Evolutionary conservation across 371 early-diverging fungal species (phyloP).

Genomic region (Apophysomyces trapeziformis): DNA sequence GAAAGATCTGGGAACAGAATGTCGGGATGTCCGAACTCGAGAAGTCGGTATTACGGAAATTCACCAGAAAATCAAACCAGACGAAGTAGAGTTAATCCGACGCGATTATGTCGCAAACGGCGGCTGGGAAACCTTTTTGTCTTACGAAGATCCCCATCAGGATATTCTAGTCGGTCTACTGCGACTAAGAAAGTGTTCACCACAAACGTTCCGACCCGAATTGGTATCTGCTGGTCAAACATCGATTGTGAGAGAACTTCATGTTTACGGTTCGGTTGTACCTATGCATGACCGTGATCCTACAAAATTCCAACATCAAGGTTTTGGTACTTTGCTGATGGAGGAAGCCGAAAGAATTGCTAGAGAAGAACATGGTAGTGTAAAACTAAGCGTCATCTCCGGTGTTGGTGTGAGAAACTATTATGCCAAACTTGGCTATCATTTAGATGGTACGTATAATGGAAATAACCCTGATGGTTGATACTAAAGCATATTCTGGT

Average conservation of each 20-base stretch:
- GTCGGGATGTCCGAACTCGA: slow-evolving; percentile 99
- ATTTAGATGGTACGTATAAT: slow-evolving; percentile 79
- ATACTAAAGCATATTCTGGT: slow-evolving; percentile 11
- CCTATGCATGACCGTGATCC: slow-evolving; percentile 97
- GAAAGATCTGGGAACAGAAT: slow-evolving; percentile 97
- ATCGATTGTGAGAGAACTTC: slow-evolving; percentile 98
- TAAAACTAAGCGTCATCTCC: slow-evolving; percentile 97
- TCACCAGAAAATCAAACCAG: slow-evolving; percentile 94
- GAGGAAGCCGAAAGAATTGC: slow-evolving; percentile 99
- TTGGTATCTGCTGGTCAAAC: slow-evolving; percentile 76
- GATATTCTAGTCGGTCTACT: slow-evolving; percentile 99
- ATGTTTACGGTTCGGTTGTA: slow-evolving; percentile 99
- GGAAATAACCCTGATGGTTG: neutral
- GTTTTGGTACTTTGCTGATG: slow-evolving; percentile 98
- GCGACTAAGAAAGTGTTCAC: slow-evolving; percentile 96
- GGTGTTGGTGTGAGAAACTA: slow-evolving; percentile 99
- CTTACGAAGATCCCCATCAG: slow-evolving; percentile 98
- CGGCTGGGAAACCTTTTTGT: slow-evolving; percentile 99
- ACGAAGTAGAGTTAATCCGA: slow-evolving; percentile 96
- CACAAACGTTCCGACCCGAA: slow-evolving; percentile 94
- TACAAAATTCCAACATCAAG: slow-evolving; percentile 99
- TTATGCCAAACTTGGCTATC: slow-evolving; percentile 98
- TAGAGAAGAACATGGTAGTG: slow-evolving; percentile 96
- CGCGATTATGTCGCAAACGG: slow-evolving; percentile 99
- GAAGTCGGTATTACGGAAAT: slow-evolving; percentile 99